Conservation (phyloP, 805 yeast species). For the Candida oleophila region DNA sequence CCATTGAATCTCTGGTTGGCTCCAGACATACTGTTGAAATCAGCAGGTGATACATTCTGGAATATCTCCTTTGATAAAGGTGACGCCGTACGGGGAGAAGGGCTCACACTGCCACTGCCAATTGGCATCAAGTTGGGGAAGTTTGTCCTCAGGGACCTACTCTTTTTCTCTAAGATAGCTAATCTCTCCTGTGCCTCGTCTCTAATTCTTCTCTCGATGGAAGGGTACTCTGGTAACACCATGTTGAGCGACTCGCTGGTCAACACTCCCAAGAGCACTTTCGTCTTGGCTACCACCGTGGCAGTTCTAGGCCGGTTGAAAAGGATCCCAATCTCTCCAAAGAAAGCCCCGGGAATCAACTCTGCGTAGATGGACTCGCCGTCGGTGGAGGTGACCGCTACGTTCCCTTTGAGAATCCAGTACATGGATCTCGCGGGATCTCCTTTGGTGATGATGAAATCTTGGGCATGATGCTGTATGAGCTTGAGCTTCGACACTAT, state of each 20-base stretch:
- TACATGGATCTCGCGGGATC: slow-evolving; percentile 76
- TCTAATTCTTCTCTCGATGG: slow-evolving; percentile 63
- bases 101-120: neutral
- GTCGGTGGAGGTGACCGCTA: slow-evolving; percentile 73
- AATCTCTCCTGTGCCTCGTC: slow-evolving; percentile 80
- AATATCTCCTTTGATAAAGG: neutral
- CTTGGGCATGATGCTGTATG: slow-evolving; percentile 65
- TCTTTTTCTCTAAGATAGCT: slow-evolving; percentile 66
- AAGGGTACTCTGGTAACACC: slow-evolving; percentile 62
- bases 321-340: slow-evolving; percentile 78
- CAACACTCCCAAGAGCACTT: slow-evolving; percentile 65
- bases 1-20: neutral
- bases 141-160: slow-evolving; percentile 33
- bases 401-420: slow-evolving; percentile 76
- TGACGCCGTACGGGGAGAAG: neutral
- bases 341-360: slow-evolving; percentile 64
- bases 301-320: slow-evolving; percentile 79
- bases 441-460: slow-evolving; percentile 66
- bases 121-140: neutral
- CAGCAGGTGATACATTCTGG: neutral
- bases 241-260: slow-evolving; percentile 61
- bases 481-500: slow-evolving; percentile 57
- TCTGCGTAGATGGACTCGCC: slow-evolving; percentile 77
- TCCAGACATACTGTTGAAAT: neutral
- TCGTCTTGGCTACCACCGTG: slow-evolving; percentile 68